Percentiles rank a stretch among this genome's conserved stretches.
Evolutionary conservation across 306 rosid species (phyloP).

Genomic region (Rubus idaeus): DNA sequence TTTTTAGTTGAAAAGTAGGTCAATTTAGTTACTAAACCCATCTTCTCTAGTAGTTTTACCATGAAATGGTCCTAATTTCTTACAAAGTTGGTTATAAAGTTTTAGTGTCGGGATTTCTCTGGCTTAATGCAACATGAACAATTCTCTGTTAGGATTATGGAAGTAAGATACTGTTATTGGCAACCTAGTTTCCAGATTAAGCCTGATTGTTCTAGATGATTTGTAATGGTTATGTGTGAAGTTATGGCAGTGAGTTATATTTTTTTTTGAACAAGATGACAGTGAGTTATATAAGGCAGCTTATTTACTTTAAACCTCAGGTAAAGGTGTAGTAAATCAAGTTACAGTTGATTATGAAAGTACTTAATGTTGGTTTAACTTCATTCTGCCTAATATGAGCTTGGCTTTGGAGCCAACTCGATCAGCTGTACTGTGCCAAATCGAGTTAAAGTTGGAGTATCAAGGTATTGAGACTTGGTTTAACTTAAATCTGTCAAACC

Average conservation of each 20-base stretch:
- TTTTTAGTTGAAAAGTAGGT: background rate
- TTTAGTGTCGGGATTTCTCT: background rate
- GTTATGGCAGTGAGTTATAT: background rate
- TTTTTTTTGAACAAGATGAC: too few relatives aligned
- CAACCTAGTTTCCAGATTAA: background rate
- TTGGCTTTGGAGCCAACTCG: background rate
- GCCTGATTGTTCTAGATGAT: background rate
- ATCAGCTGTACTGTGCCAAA: background rate
- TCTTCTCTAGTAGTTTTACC: background rate
- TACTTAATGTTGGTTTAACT: background rate
- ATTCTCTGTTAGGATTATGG: background rate
- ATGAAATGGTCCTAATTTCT: constrained; percentile 2
- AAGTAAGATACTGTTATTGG: background rate
- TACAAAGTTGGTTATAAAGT: background rate
- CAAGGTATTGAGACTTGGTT: background rate
- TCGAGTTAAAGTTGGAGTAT: background rate
- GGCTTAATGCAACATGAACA: background rate
- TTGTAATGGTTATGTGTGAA: background rate
- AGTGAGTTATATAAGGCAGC: background rate
- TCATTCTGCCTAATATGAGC: background rate
- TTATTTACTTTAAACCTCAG: background rate
- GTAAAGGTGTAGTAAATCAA: background rate
- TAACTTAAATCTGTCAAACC: background rate
- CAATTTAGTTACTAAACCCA: background rate
- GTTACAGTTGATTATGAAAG: background rate